phyloP scores from a whole-genome alignment of 2,329 filamentous ascomycete species.

The Hypoxylon sp. region DNA sequence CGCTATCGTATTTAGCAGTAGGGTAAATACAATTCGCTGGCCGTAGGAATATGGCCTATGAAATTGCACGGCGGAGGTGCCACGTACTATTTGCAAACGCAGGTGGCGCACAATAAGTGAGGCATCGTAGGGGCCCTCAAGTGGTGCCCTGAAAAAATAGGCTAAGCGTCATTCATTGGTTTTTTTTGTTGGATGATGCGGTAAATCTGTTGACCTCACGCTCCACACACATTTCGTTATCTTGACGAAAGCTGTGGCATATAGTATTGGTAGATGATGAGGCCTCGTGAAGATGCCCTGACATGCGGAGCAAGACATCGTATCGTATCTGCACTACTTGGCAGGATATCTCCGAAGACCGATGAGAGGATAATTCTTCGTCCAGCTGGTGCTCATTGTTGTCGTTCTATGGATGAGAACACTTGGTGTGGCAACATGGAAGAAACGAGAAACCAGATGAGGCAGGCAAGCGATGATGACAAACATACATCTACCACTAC shows the following conservation, averaged over 20 bases:
- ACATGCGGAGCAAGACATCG: conserved; percentile 2
- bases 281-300: conserved; percentile 1
- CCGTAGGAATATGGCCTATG: too few species aligned
- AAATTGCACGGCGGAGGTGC: too few species aligned
- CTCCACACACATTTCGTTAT: too few species aligned
- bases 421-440: not conserved
- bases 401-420: not conserved
- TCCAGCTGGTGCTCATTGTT: not conserved
- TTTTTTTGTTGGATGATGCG: not conserved
- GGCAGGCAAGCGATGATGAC: not conserved
- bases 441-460: too few species aligned
- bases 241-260: not conserved
- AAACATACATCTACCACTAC: not conserved
- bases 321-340: conserved; percentile 8
- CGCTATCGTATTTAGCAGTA: too few species aligned
- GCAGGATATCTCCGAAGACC: not conserved
- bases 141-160: too few species aligned
- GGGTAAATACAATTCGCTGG: too few species aligned
- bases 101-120: too few species aligned
- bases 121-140: too few species aligned
- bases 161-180: too few species aligned
- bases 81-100: too few species aligned
- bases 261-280: not conserved
- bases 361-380: not conserved
- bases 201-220: not conserved